phyloP scores from a whole-genome alignment of 768 basidiomycete genomes.

The Tylopilus felleus region DNA sequence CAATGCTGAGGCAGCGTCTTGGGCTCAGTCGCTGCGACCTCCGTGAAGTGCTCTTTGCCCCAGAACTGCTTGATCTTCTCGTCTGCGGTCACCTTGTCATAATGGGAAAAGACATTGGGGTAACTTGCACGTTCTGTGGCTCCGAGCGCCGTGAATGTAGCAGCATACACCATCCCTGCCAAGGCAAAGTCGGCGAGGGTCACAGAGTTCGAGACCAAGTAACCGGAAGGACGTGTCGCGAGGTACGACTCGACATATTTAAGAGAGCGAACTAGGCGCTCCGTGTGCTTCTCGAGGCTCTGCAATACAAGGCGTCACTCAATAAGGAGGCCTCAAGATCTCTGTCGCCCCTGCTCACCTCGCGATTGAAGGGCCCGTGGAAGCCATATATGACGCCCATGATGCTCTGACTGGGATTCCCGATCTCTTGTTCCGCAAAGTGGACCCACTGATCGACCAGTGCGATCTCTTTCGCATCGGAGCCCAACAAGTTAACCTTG shows the following conservation, averaged over 20 bases:
- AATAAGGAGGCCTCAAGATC: not conserved
- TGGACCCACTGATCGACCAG: constrained; percentile 22
- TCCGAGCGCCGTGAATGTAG: constrained; percentile 1
- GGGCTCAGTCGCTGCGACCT: constrained; percentile 2
- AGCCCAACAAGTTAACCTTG: constrained; percentile 12
- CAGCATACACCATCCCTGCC: not conserved
- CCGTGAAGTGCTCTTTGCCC: constrained; percentile 6
- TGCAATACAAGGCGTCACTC: not conserved
- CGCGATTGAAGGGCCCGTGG: not conserved
- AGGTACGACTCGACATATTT: constrained; percentile 15
- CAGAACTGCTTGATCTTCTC: constrained; percentile 9
- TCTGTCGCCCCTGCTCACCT: constrained; percentile 1
- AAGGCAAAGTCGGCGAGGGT: constrained; percentile 21
- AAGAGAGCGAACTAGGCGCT: constrained; percentile 7
- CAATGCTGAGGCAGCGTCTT: not conserved
- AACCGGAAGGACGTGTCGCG: constrained; percentile 6
- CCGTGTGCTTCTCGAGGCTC: not conserved
- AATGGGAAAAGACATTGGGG: constrained; percentile 10
- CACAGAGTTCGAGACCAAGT: constrained; percentile 13
- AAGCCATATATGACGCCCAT: not conserved
- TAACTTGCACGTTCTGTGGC: constrained; percentile 13
- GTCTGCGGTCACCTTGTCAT: constrained; percentile 15
- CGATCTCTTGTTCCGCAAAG: constrained; percentile 19
- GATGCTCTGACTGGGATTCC: not conserved
- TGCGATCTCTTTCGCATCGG: constrained; percentile 3